Conservation (phyloP, 306 rosid genomes). For the Adenanthera pavonina region DNA sequence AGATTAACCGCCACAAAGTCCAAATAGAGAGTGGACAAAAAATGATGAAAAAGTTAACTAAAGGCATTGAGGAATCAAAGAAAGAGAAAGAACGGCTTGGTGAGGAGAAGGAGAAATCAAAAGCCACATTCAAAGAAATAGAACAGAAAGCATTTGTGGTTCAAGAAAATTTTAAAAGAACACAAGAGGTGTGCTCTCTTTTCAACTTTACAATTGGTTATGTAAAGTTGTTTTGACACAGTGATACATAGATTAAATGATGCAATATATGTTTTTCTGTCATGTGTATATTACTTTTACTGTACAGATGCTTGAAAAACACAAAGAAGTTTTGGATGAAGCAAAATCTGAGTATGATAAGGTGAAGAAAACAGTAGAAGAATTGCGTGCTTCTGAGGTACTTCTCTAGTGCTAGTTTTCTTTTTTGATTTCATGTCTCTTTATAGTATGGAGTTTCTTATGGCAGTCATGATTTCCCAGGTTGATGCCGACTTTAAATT, state of each 20-base stretch:
- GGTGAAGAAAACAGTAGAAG: conserved; percentile 73
- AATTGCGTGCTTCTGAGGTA: conserved; percentile 90
- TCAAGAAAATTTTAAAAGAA: conserved; percentile 70
- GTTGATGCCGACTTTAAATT: conserved; percentile 88
- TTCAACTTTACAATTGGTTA: conserved; percentile 8
- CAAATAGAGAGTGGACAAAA: conserved; percentile 89
- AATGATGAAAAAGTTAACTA: conserved; percentile 78
- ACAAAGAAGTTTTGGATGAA: conserved; percentile 65
- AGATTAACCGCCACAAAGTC: conserved; percentile 87
- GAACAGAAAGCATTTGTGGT: conserved; percentile 84
- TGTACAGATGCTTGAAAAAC: conserved; percentile 72
- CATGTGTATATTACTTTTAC: conserved; percentile 27
- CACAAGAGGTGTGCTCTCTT: conserved; percentile 65
- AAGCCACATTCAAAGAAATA: conserved; percentile 70
- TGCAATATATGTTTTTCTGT: conserved; percentile 15
- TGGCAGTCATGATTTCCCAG: conserved; percentile 47
- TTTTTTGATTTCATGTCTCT: conserved; percentile 17
- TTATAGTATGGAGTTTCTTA: conserved; percentile 25
- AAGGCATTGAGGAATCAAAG: conserved; percentile 84
- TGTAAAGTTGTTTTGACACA: conserved; percentile 18
- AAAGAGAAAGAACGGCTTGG: conserved; percentile 72
- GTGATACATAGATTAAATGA: conserved; percentile 10
- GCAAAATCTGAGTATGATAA: conserved; percentile 68
- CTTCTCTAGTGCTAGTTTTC: conserved; percentile 14
- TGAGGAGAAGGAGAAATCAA: conserved; percentile 69